Conservation (phyloP, 805 yeast genomes). For the Metschnikowia borealis region DNA sequence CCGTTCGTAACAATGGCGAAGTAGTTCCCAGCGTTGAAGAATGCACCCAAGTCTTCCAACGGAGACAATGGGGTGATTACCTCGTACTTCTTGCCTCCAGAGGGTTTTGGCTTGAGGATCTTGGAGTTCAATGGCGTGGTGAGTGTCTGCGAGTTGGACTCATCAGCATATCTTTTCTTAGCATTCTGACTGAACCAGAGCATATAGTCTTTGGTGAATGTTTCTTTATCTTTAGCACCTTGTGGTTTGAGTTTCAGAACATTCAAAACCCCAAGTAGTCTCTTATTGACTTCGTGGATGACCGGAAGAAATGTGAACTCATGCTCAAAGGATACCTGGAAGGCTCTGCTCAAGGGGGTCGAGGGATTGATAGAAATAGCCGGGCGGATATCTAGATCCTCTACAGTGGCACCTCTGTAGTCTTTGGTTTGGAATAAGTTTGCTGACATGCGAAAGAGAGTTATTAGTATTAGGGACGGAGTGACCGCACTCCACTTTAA, state of each 20-base stretch:
- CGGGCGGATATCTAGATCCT: slow-evolving; percentile 56
- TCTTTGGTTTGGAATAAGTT: slow-evolving; percentile 30
- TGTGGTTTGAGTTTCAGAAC: slow-evolving; percentile 34
- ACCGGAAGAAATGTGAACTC: slow-evolving; percentile 54
- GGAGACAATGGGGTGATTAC: slow-evolving; percentile 53
- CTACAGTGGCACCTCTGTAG: slow-evolving; percentile 52
- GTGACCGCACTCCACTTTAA: not conserved
- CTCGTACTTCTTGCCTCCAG: slow-evolving; percentile 31
- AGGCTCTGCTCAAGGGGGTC: slow-evolving; percentile 45
- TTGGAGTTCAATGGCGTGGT: slow-evolving; percentile 27
- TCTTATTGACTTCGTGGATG: slow-evolving; percentile 42
- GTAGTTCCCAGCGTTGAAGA: slow-evolving; percentile 46
- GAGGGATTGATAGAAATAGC: slow-evolving; percentile 51
- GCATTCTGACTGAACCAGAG: slow-evolving; percentile 41
- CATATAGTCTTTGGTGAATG: slow-evolving; percentile 32
- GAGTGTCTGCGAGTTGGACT: slow-evolving; percentile 9
- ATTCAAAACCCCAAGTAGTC: slow-evolving; percentile 47
- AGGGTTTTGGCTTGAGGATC: slow-evolving; percentile 31
- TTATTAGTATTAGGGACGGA: not conserved
- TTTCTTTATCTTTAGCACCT: slow-evolving; percentile 12
- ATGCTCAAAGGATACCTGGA: slow-evolving; percentile 53
- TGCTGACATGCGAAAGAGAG: not conserved
- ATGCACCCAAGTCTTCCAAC: slow-evolving; percentile 48
- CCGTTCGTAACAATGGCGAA: slow-evolving; percentile 58
- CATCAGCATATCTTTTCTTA: slow-evolving; percentile 29